Evolutionary conservation across 2,329 filamentous ascomycete genomes (phyloP).

Genomic region (Fusarium decemcellulare): DNA sequence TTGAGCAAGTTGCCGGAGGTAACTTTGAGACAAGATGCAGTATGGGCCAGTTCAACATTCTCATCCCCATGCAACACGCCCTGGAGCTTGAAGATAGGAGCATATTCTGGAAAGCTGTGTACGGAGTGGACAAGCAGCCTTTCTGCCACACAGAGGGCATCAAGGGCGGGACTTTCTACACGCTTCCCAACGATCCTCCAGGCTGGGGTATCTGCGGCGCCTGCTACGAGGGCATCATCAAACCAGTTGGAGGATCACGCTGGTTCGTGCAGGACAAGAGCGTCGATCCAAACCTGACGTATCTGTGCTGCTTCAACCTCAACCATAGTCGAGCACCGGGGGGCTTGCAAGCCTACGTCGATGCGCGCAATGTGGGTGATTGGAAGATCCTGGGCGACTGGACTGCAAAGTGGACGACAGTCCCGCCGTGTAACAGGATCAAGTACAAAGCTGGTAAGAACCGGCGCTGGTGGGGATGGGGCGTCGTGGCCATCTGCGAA

Average conservation of each 20-base stretch:
- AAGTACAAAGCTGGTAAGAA: slow-evolving; percentile 23
- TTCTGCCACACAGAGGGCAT: slow-evolving; percentile 51
- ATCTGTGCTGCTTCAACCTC: slow-evolving; percentile 53
- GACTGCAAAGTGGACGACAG: slow-evolving; percentile 47
- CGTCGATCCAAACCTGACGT: slow-evolving; percentile 25
- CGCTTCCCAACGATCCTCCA: slow-evolving; percentile 48
- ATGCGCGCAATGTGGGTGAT: slow-evolving; percentile 48
- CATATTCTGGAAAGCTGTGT: slow-evolving; percentile 53
- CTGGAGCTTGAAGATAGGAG: slow-evolving; percentile 48
- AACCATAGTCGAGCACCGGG: slow-evolving; percentile 45
- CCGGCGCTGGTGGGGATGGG: slow-evolving; percentile 54
- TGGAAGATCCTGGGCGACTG: slow-evolving; percentile 45
- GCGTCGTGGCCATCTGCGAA: slow-evolving; percentile 52
- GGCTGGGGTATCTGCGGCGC: slow-evolving; percentile 54
- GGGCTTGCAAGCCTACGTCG: slow-evolving; percentile 42
- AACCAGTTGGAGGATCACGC: slow-evolving; percentile 47
- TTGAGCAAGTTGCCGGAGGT: slow-evolving; percentile 41
- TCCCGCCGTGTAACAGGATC: slow-evolving; percentile 45
- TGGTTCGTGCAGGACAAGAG: slow-evolving; percentile 48
- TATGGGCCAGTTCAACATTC: slow-evolving; percentile 50
- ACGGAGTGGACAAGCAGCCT: slow-evolving; percentile 46
- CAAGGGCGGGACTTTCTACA: slow-evolving; percentile 51
- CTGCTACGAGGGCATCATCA: slow-evolving; percentile 52
- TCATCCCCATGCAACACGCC: slow-evolving; percentile 49
- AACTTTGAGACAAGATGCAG: slow-evolving; percentile 43